A percentile compares a stretch with the other conserved stretches of the same genome.
Conservation (phyloP, 805 yeast genomes). For the Lachancea fermentati region DNA sequence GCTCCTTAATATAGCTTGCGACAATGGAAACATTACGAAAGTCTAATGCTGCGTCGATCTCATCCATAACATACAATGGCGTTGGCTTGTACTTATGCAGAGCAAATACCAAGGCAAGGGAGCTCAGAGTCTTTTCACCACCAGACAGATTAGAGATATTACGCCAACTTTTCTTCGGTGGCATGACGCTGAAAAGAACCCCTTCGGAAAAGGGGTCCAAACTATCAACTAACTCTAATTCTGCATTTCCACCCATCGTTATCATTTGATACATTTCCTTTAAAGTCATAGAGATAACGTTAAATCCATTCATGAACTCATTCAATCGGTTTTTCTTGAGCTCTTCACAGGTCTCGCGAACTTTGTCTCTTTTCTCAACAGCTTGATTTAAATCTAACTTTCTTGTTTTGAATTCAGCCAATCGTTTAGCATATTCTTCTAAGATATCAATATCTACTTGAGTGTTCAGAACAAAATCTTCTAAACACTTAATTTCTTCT, state of each 20-base stretch:
- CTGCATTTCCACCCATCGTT: constrained; percentile 99
- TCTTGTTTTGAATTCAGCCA: constrained; percentile 57
- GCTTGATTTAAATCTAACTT: constrained; percentile 64
- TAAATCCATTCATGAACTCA: constrained; percentile 92
- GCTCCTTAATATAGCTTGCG: constrained; percentile 91
- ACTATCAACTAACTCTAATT: constrained; percentile 88
- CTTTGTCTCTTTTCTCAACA: constrained; percentile 57
- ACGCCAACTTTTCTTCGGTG: constrained; percentile 97
- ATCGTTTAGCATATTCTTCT: constrained; percentile 67
- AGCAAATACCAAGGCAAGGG: constrained; percentile 93
- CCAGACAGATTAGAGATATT: constrained; percentile 93
- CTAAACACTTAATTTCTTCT: constrained; percentile 48
- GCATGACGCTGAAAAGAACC: constrained; percentile 94
- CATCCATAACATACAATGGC: constrained; percentile 97
- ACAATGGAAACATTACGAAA: constrained; percentile 95
- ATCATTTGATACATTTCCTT: constrained; percentile 98
- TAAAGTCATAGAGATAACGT: constrained; percentile 74
- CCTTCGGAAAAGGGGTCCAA: constrained; percentile 99
- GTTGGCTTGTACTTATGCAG: constrained; percentile 94
- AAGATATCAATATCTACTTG: constrained; percentile 69
- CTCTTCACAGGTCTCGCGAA: constrained; percentile 57
- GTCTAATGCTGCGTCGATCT: constrained; percentile 97
- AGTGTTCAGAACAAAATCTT: constrained; percentile 48
- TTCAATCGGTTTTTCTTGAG: constrained; percentile 68
- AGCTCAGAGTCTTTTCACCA: constrained; percentile 94